phyloP scores from a whole-genome alignment of 225 moss, liverwort and hornwort genomes.

The Marchantia paleacea region DNA sequence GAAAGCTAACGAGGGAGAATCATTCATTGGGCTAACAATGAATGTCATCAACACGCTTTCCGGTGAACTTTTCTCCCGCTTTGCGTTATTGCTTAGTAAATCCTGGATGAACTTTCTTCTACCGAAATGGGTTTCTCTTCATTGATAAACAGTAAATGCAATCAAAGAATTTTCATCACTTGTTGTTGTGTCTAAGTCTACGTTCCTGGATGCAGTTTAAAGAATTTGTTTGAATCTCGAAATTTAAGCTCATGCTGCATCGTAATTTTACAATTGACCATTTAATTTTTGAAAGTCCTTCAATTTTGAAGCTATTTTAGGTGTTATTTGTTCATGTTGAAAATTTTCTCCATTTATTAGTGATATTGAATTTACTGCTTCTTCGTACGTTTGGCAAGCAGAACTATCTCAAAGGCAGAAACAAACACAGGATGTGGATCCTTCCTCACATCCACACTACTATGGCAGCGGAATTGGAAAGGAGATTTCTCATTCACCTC shows the following conservation, averaged over 20 bases:
- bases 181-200: too few relatives aligned
- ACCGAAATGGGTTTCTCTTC: too few relatives aligned
- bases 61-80: slow-evolving; percentile 36
- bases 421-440: slow-evolving; percentile 46
- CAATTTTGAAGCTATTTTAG: too few relatives aligned
- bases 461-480: slow-evolving; percentile 29
- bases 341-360: too few relatives aligned
- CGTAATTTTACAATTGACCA: too few relatives aligned
- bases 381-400: slow-evolving; percentile 24
- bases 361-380: neutral
- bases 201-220: too few relatives aligned
- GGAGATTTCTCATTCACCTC: neutral
- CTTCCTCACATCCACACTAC: neutral
- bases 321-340: neutral
- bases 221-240: too few relatives aligned
- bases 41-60: slow-evolving; percentile 85
- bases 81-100: neutral
- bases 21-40: slow-evolving; percentile 84
- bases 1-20: slow-evolving; percentile 65
- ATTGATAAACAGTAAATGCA: too few relatives aligned
- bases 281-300: too few relatives aligned
- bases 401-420: slow-evolving; percentile 71
- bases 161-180: too few relatives aligned
- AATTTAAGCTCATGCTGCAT: too few relatives aligned
- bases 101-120: neutral